Evolutionary conservation across 805 yeast species (phyloP), one percentile per base, ranked within the genome.

Genomic region (Blastobotrys robertii): DNA sequence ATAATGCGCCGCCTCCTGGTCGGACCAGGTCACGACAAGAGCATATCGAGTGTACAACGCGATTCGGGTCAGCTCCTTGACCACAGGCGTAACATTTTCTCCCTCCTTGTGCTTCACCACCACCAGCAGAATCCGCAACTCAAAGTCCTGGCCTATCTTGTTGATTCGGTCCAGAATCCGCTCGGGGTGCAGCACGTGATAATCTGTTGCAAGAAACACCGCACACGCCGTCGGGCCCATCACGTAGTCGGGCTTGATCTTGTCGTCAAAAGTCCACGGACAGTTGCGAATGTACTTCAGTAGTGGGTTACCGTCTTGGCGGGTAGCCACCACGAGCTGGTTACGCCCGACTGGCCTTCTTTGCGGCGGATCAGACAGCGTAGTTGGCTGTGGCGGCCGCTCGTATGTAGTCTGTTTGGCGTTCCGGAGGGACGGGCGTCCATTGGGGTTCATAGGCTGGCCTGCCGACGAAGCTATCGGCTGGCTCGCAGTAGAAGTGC

Each of bases 111-210:
- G 25, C 6, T 19, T 19, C 3, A 65, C 61, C n/a, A 59, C 55
- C 10, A 66, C 58, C 9, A 67, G 56, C 30, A 67, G 48, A 5
- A 66, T 46, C 30, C 52, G 41, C 33, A 50, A 43, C 10, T 51
- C 53, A 34, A 43, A 49, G 34, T 51, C 58, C 22, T 50, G 47
- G 11, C 67, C 67, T 12, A 68, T 51, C 39, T 52, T 49, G 15
- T 50, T 48, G 16, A 67, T 59, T 11, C 72, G 58, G 13, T 51
- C 49, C 52, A 56, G 59, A 13, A 68, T 64, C 44, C 68, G 66
- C 45, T 66, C 71, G 3, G 70, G 71, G 37, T 62, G 67, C 25
- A 67, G 49, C 10, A 58, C 45, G 46, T 63, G 63, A 41, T 63
- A 63, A 33, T 58, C 45, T 41, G 63, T 44, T 30, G 58, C 57